A percentile compares a stretch with the other conserved stretches of the same genome.
phyloP scores from a whole-genome alignment of 2,329 filamentous ascomycete genomes.

The Ceratocystis alfenasii region DNA sequence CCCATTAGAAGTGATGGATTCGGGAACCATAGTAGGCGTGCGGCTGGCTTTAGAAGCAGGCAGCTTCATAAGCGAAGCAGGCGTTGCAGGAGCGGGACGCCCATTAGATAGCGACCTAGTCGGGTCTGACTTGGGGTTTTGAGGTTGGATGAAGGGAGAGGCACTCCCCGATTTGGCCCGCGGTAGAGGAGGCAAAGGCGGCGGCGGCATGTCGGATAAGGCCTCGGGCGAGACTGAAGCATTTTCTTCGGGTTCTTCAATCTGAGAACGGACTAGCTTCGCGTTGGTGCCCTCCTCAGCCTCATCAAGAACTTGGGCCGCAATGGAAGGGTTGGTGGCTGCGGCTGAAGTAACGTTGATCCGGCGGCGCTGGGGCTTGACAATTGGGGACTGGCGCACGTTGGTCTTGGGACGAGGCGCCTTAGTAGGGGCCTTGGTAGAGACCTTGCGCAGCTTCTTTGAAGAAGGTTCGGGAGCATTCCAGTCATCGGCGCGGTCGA shows the following conservation, averaged over 20 bases:
- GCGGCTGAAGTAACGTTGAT: slow-evolving; percentile 26
- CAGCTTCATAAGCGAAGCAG: slow-evolving; percentile 76
- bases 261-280: slow-evolving; percentile 25
- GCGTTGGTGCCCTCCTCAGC: slow-evolving; percentile 32
- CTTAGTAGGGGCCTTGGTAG: slow-evolving; percentile 42
- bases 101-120: slow-evolving; percentile 3
- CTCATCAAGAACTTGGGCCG: slow-evolving; percentile 44
- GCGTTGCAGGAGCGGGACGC: slow-evolving; percentile 53
- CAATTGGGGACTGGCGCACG: slow-evolving; percentile 60
- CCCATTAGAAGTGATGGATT: not conserved
- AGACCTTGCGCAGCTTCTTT: slow-evolving; percentile 43
- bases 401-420: slow-evolving; percentile 38
- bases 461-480: slow-evolving; percentile 24
- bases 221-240: slow-evolving; percentile 53
- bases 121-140: slow-evolving; percentile 31
- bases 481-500: slow-evolving; percentile 38
- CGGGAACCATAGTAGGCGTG: slow-evolving; percentile 12
- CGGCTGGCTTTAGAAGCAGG: slow-evolving; percentile 38
- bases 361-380: slow-evolving; percentile 52
- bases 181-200: slow-evolving; percentile 43
- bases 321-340: slow-evolving; percentile 43
- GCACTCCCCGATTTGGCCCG: slow-evolving; percentile 51
- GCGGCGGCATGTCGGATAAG: slow-evolving; percentile 54
- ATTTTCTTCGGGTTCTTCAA: slow-evolving; percentile 51
- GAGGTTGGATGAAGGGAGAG: slow-evolving; percentile 55